A percentile compares a stretch with the other conserved stretches of the same genome.
Evolutionary conservation across 768 basidiomycete genomes (phyloP).

Genomic region (Strobilomyces dryophilus): DNA sequence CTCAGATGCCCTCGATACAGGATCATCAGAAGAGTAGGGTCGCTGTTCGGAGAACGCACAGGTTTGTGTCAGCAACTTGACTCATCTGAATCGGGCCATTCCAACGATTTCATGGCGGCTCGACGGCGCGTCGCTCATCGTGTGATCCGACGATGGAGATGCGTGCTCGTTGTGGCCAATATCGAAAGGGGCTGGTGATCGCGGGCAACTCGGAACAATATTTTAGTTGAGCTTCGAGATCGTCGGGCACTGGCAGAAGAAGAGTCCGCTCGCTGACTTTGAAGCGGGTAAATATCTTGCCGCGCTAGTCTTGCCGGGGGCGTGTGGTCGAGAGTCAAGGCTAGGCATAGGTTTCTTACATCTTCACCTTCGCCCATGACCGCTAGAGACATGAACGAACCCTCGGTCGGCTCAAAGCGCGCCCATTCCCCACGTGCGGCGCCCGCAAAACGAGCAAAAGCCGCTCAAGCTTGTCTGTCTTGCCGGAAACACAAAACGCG

Average conservation of each 20-base stretch:
- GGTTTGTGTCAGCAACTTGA: constrained; percentile 22
- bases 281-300: constrained; percentile 19
- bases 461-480: constrained; percentile 42
- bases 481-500: constrained; percentile 48
- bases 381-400: constrained; percentile 18
- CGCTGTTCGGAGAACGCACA: constrained; percentile 5
- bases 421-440: constrained; percentile 28
- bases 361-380: constrained; percentile 13
- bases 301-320: constrained; percentile 7
- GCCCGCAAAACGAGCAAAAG: constrained; percentile 38
- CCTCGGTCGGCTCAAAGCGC: constrained; percentile 26
- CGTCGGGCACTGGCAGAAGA: background rate
- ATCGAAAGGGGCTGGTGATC: background rate
- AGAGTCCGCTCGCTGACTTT: constrained; percentile 21
- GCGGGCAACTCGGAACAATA: background rate
- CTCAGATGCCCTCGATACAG: constrained; percentile 4
- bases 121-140: background rate
- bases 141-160: background rate
- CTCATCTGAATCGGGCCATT: constrained; percentile 12
- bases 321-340: constrained; percentile 7
- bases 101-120: constrained; percentile 1
- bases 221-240: constrained; percentile 1
- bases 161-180: background rate
- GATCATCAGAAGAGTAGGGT: constrained; percentile 17
- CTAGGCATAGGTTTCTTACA: background rate